These are phyloP conservation scores for Collybia nuda DNA, from an alignment of 768 basidiomycete species.

Conservation along the genomic window DNA sequence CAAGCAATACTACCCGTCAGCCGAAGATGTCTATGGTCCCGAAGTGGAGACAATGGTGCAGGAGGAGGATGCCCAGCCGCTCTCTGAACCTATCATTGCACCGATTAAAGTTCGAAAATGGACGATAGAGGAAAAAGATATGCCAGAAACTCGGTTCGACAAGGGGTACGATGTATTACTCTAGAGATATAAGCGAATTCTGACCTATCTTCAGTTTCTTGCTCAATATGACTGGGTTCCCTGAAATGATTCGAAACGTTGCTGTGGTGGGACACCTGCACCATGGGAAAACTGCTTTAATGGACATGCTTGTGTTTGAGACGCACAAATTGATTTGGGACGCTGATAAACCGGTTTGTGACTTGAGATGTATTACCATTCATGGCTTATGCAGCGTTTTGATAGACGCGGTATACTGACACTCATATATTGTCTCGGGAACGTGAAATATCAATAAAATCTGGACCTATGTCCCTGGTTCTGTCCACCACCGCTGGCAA, in stretches of 20 bases:
- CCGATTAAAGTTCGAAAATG: conserved; percentile 95
- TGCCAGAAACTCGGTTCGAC: conserved; percentile 97
- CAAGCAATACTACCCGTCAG: conserved; percentile 97
- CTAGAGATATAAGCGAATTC: conserved; percentile 1
- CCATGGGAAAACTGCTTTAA: conserved; percentile 94
- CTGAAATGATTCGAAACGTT: conserved; percentile 94
- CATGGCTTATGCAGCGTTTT: background rate
- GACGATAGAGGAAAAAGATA: conserved; percentile 91
- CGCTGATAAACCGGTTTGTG: conserved; percentile 79
- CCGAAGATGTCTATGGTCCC: conserved; percentile 86
- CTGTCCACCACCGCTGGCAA: conserved; percentile 84
- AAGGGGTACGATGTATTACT: conserved; percentile 66
- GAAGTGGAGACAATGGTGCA: conserved; percentile 97
- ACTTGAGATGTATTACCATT: background rate
- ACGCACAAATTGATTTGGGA: conserved; percentile 96
- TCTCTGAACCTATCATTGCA: conserved; percentile 92
- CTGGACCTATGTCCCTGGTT: conserved; percentile 93
- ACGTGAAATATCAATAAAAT: conserved; percentile 93
- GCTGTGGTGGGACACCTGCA: conserved; percentile 96
- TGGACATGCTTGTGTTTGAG: conserved; percentile 98
- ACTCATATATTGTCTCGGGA: conserved; percentile 88
- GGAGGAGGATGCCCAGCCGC: conserved; percentile 95
- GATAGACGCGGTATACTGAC: conserved; percentile 91
- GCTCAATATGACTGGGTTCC: conserved; percentile 86
- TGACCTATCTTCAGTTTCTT: conserved; percentile 63